Conservation (phyloP, 192 early-diverging fungal species). For the Glomus cerebriforme region DNA sequence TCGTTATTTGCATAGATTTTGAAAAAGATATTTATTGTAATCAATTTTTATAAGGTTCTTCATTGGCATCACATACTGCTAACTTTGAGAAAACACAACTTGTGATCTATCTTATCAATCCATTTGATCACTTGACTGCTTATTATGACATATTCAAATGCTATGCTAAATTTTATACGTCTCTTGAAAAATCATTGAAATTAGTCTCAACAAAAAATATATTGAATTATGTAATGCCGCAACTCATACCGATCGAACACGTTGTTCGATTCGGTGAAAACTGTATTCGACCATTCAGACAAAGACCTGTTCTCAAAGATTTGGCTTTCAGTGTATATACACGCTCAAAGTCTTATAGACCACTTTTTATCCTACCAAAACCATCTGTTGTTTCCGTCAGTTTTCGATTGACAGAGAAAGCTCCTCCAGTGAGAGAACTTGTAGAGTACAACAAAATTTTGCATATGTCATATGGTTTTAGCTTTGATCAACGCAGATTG, state of each 20-base stretch:
- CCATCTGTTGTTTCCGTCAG: slow-evolving; percentile 1
- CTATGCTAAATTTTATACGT: background rate
- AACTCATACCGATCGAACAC: slow-evolving; percentile 22
- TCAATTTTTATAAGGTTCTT: background rate
- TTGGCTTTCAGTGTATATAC: slow-evolving; percentile 26
- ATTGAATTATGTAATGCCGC: slow-evolving; percentile 2
- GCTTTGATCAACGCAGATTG: slow-evolving; percentile 8
- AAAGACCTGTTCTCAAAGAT: background rate
- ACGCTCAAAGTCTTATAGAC: background rate
- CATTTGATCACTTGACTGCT: background rate
- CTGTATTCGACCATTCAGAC: background rate
- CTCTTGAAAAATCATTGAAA: background rate
- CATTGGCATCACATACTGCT: background rate
- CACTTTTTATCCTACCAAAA: slow-evolving; percentile 5
- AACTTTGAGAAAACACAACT: background rate
- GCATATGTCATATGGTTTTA: slow-evolving; percentile 19
- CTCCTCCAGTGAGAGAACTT: background rate
- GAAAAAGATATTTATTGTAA: background rate
- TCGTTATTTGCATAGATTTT: background rate
- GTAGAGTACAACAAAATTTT: slow-evolving; percentile 3
- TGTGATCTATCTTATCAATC: slow-evolving; percentile 18
- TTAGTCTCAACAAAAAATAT: background rate
- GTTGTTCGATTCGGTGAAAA: background rate
- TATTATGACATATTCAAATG: slow-evolving; percentile 17
- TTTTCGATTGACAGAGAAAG: background rate